A percentile compares a stretch with the other conserved stretches of the same genome.
Conservation (phyloP, 257 asterid genomes). For the Rehmannia glutinosa region DNA sequence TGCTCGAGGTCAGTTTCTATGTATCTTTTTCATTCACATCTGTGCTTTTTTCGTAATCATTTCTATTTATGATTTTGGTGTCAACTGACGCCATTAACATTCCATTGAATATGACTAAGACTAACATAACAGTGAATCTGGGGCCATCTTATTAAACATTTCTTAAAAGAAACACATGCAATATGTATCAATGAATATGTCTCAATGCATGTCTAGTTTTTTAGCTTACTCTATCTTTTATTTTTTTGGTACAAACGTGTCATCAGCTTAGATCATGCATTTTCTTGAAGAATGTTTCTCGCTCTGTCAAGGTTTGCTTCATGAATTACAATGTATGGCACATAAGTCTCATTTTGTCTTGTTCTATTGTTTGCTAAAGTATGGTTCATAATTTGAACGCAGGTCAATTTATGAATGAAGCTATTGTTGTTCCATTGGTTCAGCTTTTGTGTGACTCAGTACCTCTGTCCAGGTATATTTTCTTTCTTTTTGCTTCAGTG, state of each 20-base stretch:
- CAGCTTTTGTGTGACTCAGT: slow-evolving; percentile 59
- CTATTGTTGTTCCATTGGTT: no score
- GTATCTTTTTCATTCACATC: not conserved
- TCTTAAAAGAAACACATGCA: not conserved
- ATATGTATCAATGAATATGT: not conserved
- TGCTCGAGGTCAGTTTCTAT: not conserved
- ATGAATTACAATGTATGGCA: slow-evolving; percentile 9
- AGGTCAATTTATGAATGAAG: slow-evolving; percentile 72
- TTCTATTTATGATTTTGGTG: not conserved
- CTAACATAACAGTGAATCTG: not conserved
- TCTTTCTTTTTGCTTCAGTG: not conserved
- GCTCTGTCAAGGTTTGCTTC: slow-evolving; percentile 74
- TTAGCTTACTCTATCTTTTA: no score
- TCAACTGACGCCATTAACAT: not conserved
- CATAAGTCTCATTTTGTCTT: not conserved
- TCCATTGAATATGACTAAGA: not conserved
- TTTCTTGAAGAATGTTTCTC: slow-evolving; percentile 74
- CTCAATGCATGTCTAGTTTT: not conserved
- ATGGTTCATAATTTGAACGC: slow-evolving; percentile 71
- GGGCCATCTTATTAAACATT: not conserved
- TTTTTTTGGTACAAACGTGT: no score
- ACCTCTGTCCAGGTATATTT: slow-evolving; percentile 61
- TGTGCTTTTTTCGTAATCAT: no score
- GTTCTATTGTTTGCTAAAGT: slow-evolving; percentile 25
- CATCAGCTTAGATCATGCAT: slow-evolving; percentile 32